Conservation (phyloP, 2,329 filamentous ascomycete genomes). For the Colletotrichum musae region DNA sequence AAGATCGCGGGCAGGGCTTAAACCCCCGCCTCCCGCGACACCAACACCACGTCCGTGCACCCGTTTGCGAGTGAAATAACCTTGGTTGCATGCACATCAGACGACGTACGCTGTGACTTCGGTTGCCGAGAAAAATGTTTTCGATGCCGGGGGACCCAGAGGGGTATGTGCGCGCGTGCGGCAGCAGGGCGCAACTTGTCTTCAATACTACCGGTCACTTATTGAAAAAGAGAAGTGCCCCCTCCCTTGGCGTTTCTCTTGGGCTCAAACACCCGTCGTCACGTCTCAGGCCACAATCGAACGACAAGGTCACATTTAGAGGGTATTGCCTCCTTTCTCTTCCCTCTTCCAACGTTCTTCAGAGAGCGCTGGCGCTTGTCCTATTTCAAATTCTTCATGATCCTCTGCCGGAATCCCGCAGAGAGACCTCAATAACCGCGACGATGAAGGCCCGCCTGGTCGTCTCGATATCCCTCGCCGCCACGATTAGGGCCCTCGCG, state of each 20-base stretch:
- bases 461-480: neutral
- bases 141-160: neutral
- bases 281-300: neutral
- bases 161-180: conserved; percentile 3
- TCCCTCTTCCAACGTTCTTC: neutral
- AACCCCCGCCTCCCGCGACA: neutral
- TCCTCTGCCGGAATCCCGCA: neutral
- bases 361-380: neutral
- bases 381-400: neutral
- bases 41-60: neutral
- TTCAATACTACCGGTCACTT: no score
- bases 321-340: no score
- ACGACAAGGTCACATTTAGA: neutral
- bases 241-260: neutral
- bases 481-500: neutral
- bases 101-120: neutral
- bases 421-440: neutral
- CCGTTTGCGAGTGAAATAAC: neutral
- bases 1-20: neutral
- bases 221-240: neutral
- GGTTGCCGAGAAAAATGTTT: neutral
- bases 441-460: neutral
- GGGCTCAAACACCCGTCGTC: neutral
- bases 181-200: no score
- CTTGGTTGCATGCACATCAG: neutral